These are phyloP conservation scores for Boletus bicolor DNA, from an alignment of 768 basidiomycete genomes.

Conservation along the genomic window DNA sequence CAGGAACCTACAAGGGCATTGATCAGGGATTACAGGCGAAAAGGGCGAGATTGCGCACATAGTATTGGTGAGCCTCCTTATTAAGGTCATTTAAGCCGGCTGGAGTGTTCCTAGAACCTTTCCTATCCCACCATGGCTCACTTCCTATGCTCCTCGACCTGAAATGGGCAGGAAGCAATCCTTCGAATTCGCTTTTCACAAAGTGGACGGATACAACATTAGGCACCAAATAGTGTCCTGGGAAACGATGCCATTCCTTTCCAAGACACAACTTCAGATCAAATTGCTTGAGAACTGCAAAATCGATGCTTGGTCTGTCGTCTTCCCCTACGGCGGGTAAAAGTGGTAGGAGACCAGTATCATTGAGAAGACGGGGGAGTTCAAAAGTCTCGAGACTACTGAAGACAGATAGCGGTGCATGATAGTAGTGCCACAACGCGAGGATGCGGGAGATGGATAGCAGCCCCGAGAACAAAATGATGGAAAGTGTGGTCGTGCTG, in stretches of 20 bases:
- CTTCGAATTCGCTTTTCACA: slow-evolving; percentile 89
- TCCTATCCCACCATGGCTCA: slow-evolving; percentile 36
- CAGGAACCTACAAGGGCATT: slow-evolving; percentile 50
- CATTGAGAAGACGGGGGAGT: slow-evolving; percentile 78
- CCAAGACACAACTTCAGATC: slow-evolving; percentile 79
- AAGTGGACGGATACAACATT: slow-evolving; percentile 80
- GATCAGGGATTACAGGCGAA: slow-evolving; percentile 3
- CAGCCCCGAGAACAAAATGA: slow-evolving; percentile 61
- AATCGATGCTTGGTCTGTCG: slow-evolving; percentile 51
- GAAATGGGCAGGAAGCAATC: slow-evolving; percentile 86
- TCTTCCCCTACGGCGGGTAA: slow-evolving; percentile 44
- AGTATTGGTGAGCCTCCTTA: slow-evolving; percentile 69
- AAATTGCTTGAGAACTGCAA: slow-evolving; percentile 64
- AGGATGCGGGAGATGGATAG: slow-evolving; percentile 78
- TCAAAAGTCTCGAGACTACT: slow-evolving; percentile 73
- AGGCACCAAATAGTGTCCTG: slow-evolving; percentile 85
- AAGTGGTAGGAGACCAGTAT: slow-evolving; percentile 57
- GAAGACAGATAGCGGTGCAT: slow-evolving; percentile 74
- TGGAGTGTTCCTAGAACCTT: slow-evolving; percentile 61
- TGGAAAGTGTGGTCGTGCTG: slow-evolving; percentile 66
- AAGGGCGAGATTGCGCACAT: slow-evolving; percentile 49
- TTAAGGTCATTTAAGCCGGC: slow-evolving; percentile 85
- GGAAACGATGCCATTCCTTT: slow-evolving; percentile 97
- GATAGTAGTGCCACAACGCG: slow-evolving; percentile 87
- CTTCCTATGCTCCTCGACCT: slow-evolving; percentile 24